These are phyloP conservation scores for Liquidambar formosana DNA, from an alignment of 164 flowering plant genomes.

Conservation along the genomic window DNA sequence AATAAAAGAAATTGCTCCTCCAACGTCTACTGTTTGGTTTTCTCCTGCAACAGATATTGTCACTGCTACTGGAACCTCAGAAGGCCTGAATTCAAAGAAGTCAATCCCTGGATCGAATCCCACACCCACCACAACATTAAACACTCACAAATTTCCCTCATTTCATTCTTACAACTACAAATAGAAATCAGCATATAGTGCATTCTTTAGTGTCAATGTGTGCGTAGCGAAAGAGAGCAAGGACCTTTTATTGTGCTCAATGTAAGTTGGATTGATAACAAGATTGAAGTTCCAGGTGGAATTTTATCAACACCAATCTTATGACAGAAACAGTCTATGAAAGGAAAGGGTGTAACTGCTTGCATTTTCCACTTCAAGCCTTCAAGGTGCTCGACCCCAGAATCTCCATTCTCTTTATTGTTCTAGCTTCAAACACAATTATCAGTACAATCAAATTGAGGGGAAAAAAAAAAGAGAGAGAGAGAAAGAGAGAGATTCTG, in stretches of 20 bases:
- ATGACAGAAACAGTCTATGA: conserved; percentile 54
- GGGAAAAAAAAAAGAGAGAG: no score
- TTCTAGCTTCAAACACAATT: conserved; percentile 60
- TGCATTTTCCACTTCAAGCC: conserved; percentile 94
- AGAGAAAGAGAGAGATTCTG: not conserved
- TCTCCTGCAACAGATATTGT: conserved; percentile 52
- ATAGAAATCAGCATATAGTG: conserved; percentile 1
- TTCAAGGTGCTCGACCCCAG: conserved; percentile 69
- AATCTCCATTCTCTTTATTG: conserved; percentile 88
- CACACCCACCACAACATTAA: conserved; percentile 27
- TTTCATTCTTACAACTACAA: not conserved
- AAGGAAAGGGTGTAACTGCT: conserved; percentile 77
- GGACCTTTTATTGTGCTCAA: conserved; percentile 49
- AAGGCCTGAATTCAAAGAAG: conserved; percentile 68
- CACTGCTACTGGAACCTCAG: conserved; percentile 81
- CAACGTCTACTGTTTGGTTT: conserved; percentile 39
- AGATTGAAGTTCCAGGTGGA: conserved; percentile 24
- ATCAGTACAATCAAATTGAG: not conserved
- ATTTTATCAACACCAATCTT: no score
- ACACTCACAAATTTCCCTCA: conserved; percentile 3
- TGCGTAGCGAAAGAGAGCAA: not conserved
- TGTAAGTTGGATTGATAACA: conserved; percentile 43
- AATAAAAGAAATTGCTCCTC: conserved; percentile 41
- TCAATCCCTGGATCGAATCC: conserved; percentile 65
- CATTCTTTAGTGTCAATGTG: not conserved